Conservation (phyloP, 768 basidiomycete genomes). For the Podaxis sp. region DNA sequence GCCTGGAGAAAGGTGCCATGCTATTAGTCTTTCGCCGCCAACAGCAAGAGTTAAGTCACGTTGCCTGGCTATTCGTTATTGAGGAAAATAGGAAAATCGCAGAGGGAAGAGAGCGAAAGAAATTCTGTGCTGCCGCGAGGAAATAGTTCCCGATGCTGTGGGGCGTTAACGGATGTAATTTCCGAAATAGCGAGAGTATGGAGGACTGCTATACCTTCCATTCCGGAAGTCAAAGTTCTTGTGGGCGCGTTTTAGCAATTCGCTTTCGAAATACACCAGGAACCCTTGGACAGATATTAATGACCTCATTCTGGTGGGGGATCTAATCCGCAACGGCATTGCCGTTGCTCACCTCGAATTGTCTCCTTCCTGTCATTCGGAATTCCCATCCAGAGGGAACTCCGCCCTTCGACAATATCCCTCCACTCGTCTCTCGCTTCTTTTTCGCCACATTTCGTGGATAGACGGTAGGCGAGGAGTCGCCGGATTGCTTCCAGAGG, state of each 20-base stretch:
- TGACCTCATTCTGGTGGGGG: neutral
- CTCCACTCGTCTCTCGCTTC: conserved; percentile 90
- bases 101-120: conserved; percentile 90
- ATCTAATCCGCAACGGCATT: neutral
- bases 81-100: conserved; percentile 94
- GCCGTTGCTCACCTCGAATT: conserved; percentile 66
- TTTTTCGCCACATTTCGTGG: conserved; percentile 61
- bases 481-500: conserved; percentile 71
- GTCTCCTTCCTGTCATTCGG: conserved; percentile 89
- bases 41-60: conserved; percentile 3
- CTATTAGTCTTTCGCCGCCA: neutral
- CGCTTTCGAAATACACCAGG: conserved; percentile 88
- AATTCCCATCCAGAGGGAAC: conserved; percentile 78
- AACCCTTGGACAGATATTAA: conserved; percentile 54
- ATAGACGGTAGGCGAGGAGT: conserved; percentile 79
- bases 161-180: neutral
- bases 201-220: conserved; percentile 57
- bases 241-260: conserved; percentile 84
- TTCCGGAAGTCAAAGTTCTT: conserved; percentile 94
- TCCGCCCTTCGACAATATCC: conserved; percentile 86
- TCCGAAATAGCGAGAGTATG: neutral
- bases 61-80: conserved; percentile 75
- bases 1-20: conserved; percentile 36
- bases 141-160: conserved; percentile 87
- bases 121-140: conserved; percentile 82